phyloP scores from a whole-genome alignment of 2,329 filamentous ascomycete species.

The Zelopaecilomyces penicillatus region DNA sequence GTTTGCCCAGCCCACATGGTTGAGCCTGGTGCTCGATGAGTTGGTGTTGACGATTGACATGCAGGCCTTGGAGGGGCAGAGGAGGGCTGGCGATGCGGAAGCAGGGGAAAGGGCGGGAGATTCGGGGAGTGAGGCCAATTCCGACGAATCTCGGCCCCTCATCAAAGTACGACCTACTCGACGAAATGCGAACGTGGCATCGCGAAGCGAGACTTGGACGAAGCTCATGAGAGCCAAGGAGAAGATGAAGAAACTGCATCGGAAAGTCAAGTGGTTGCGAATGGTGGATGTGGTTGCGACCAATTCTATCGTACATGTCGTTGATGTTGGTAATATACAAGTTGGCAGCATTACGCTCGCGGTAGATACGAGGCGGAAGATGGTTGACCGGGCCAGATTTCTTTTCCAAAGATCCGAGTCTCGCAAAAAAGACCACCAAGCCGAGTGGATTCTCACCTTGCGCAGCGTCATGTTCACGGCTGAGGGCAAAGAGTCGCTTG shows the following conservation, averaged over 20 bases:
- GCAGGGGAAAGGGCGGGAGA: constrained; percentile 19
- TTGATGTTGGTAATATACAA: constrained; percentile 77
- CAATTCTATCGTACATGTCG: constrained; percentile 67
- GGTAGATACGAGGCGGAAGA: constrained; percentile 85
- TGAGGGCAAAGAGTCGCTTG: constrained; percentile 73
- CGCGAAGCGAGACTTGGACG: constrained; percentile 70
- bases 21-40: constrained; percentile 82
- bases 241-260: constrained; percentile 74
- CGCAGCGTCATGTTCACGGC: constrained; percentile 84
- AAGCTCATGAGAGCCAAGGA: constrained; percentile 73
- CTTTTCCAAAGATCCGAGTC: constrained; percentile 66
- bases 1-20: constrained; percentile 94
- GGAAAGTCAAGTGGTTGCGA: constrained; percentile 79
- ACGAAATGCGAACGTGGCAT: constrained; percentile 16
- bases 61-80: constrained; percentile 50
- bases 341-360: constrained; percentile 77
- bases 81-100: constrained; percentile 20
- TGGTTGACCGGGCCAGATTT: constrained; percentile 80
- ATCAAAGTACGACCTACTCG: constrained; percentile 7
- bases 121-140: constrained; percentile 16
- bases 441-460: constrained; percentile 87
- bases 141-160: constrained; percentile 10
- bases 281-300: constrained; percentile 83
- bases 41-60: constrained; percentile 77
- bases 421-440: constrained; percentile 56